phyloP scores from a whole-genome alignment of 306 rosid genomes.

The Styphnolobium japonicum region DNA sequence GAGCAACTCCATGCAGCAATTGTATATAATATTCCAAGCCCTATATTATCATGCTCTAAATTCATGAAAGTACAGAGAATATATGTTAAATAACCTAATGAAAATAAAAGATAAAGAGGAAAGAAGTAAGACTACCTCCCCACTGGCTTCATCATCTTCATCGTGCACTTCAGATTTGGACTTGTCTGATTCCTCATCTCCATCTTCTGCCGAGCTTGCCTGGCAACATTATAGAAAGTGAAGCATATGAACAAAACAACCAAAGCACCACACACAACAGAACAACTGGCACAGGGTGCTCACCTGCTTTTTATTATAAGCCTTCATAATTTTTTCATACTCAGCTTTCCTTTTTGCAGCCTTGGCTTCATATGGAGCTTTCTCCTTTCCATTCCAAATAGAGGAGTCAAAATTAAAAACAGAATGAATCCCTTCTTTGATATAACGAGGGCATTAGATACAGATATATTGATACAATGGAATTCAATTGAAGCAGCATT shows the following conservation, averaged over 20 bases:
- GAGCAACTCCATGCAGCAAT: background rate
- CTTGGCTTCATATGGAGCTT: conserved; percentile 85
- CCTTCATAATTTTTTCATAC: conserved; percentile 59
- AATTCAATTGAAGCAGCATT: background rate
- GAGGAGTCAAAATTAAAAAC: conserved; percentile 1
- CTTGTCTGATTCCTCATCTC: conserved; percentile 63
- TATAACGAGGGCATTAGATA: background rate
- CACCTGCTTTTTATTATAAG: conserved; percentile 68
- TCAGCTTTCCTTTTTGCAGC: conserved; percentile 74
- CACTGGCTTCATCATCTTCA: conserved; percentile 75
- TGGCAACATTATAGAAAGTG: conserved; percentile 25
- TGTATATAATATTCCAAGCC: background rate
- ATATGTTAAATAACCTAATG: background rate
- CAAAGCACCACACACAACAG: conserved; percentile 4
- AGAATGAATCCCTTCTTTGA: conserved; percentile 12
- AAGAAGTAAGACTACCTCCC: conserved; percentile 42
- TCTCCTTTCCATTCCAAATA: conserved; percentile 54
- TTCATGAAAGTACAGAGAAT: background rate
- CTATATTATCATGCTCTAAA: background rate
- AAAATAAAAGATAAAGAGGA: background rate
- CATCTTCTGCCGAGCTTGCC: conserved; percentile 53
- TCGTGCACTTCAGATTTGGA: conserved; percentile 67
- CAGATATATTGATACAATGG: background rate
- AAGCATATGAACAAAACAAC: conserved; percentile 3
- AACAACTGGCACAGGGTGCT: background rate